phyloP scores from a whole-genome alignment of 495 filamentous ascomycete genomes.

The Aspergillus cavernicola region DNA sequence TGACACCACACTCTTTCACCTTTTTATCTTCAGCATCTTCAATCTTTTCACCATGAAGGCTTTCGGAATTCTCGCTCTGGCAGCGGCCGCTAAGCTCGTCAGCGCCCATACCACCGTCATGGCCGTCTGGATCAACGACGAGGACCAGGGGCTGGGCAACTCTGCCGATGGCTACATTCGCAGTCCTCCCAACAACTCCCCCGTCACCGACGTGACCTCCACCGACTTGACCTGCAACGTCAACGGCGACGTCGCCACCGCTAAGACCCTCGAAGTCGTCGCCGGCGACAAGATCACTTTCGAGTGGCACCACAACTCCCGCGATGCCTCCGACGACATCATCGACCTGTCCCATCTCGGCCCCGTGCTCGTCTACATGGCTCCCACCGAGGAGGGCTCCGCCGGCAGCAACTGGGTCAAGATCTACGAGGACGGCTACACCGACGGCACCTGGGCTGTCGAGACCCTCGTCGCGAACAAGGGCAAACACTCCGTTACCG shows the following conservation, averaged over 20 bases:
- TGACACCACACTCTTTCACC: conserved; percentile 7
- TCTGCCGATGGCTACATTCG: conserved; percentile 13
- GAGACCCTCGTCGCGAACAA: conserved; percentile 19
- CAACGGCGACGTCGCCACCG: conserved; percentile 17
- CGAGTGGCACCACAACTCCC: conserved; percentile 25
- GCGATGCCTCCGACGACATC: conserved; percentile 22
- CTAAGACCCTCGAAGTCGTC: conserved; percentile 20
- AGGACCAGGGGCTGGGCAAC: conserved; percentile 23
- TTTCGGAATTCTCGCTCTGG: conserved; percentile 24
- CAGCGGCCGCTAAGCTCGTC: conserved; percentile 23
- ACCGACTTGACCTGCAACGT: conserved; percentile 26
- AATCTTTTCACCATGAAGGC: conserved; percentile 21
- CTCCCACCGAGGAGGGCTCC: conserved; percentile 17
- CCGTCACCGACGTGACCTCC: conserved; percentile 22
- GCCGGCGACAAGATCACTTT: conserved; percentile 26
- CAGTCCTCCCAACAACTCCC: conserved; percentile 23
- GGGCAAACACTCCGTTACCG: conserved; percentile 24
- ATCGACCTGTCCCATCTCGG: conserved; percentile 22
- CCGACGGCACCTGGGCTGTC: conserved; percentile 20
- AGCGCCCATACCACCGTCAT: conserved; percentile 23
- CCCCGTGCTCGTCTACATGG: conserved; percentile 25
- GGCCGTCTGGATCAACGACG: conserved; percentile 25
- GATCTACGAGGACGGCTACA: conserved; percentile 24
- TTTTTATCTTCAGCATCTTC: not conserved
- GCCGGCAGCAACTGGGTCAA: conserved; percentile 22